phyloP scores from a whole-genome alignment of 1,139 yeast species.

The Geotrichum histeridarum region DNA sequence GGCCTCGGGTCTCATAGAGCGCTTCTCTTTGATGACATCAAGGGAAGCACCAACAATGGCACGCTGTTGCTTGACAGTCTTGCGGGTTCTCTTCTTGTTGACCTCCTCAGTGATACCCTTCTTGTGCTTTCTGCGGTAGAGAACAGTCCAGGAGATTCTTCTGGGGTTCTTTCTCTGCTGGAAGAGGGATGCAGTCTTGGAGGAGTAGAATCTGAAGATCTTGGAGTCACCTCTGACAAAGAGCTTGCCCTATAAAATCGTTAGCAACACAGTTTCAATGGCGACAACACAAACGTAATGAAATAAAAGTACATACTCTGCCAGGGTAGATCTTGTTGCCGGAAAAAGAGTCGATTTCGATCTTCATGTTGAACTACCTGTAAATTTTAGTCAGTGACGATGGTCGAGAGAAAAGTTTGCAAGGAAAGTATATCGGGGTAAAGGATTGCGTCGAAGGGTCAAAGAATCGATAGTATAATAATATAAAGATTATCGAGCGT shows the following conservation, averaged over 20 bases:
- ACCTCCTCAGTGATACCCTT: conserved; percentile 99
- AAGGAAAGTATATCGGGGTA: too few species aligned
- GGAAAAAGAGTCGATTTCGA: conserved; percentile 99
- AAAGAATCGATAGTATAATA: too few species aligned
- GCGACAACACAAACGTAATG: too few species aligned
- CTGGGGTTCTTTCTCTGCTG: conserved; percentile 99
- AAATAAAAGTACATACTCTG: conserved; percentile 45
- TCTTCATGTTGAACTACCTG: conserved; percentile 64
- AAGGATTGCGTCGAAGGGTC: too few species aligned
- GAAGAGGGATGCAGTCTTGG: conserved; percentile 97
- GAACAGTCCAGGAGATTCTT: conserved; percentile 99
- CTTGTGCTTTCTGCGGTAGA: conserved; percentile 99
- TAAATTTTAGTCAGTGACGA: not conserved
- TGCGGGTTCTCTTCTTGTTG: conserved; percentile 94
- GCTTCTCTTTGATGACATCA: conserved; percentile 97
- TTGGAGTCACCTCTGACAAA: conserved; percentile 99
- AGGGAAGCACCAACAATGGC: conserved; percentile 99
- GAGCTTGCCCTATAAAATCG: conserved; percentile 62
- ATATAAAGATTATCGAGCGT: too few species aligned
- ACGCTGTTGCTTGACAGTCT: conserved; percentile 97
- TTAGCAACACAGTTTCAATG: not conserved
- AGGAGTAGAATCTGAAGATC: conserved; percentile 98
- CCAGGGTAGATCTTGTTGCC: conserved; percentile 99
- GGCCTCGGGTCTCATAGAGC: conserved; percentile 91
- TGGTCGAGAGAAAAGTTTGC: not conserved